A percentile compares a stretch with the other conserved stretches of the same genome.
Evolutionary conservation across 495 filamentous ascomycete species (phyloP).

Genomic region (Xylaria longipes): DNA sequence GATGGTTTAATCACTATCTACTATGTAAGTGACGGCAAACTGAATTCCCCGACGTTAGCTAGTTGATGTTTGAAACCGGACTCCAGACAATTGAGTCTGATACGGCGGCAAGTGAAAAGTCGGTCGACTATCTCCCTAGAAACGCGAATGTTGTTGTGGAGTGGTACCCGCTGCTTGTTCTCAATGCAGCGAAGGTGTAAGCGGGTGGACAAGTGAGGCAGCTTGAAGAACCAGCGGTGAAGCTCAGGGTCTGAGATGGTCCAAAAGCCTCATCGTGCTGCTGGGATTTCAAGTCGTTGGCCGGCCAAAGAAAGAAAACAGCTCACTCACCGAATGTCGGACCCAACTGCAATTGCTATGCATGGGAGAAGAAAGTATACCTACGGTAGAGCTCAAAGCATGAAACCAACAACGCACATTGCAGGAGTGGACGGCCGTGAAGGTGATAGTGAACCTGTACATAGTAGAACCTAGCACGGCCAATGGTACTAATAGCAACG

Average conservation of each 20-base stretch:
- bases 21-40: conserved; percentile 21
- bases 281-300: conserved; percentile 16
- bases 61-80: conserved; percentile 14
- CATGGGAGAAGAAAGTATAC: background rate
- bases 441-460: conserved; percentile 3
- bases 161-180: conserved; percentile 27
- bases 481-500: conserved; percentile 1
- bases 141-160: conserved; percentile 27
- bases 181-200: conserved; percentile 25
- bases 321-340: conserved; percentile 15
- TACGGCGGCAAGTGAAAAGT: conserved; percentile 20
- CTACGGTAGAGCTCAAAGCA: background rate
- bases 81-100: conserved; percentile 5
- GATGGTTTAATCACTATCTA: conserved; percentile 4
- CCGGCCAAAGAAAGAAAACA: conserved; percentile 25
- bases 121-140: conserved; percentile 29
- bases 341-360: background rate
- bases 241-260: conserved; percentile 22
- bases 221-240: conserved; percentile 28
- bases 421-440: background rate
- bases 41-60: conserved; percentile 3
- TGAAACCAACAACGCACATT: background rate
- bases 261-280: background rate
- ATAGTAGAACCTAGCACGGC: background rate
- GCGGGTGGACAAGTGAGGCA: conserved; percentile 22